A percentile compares a stretch with the other conserved stretches of the same genome.
These are phyloP conservation scores for Pyrenophora graminea DNA, from an alignment of 2,329 filamentous ascomycete genomes.

Conservation along the genomic window DNA sequence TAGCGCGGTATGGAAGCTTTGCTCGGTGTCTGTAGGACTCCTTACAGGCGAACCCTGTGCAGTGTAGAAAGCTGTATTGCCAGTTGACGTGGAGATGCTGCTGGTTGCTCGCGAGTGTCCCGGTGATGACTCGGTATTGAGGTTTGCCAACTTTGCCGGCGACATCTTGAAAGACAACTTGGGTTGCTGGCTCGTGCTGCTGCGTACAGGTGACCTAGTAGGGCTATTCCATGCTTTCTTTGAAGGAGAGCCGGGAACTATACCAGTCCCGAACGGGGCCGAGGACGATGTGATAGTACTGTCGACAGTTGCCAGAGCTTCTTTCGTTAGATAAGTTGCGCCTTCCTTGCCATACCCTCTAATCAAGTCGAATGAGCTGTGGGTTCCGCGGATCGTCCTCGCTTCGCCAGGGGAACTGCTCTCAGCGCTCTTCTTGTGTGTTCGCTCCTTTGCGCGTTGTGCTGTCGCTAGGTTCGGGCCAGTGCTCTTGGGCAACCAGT, in stretches of 20 bases:
- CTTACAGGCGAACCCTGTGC: slow-evolving; percentile 38
- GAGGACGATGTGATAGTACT: slow-evolving; percentile 20
- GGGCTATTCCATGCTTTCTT: slow-evolving; percentile 29
- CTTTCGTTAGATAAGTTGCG: slow-evolving; percentile 36
- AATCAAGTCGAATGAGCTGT: slow-evolving; percentile 22
- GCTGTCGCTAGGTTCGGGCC: slow-evolving; percentile 28
- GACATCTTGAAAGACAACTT: slow-evolving; percentile 23
- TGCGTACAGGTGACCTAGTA: slow-evolving; percentile 16
- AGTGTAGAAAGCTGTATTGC: slow-evolving; percentile 25
- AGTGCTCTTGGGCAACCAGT: slow-evolving; percentile 24
- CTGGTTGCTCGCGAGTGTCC: slow-evolving; percentile 19
- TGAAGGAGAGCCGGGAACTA: slow-evolving; percentile 16
- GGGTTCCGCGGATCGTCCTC: slow-evolving; percentile 22
- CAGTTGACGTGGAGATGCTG: slow-evolving; percentile 26
- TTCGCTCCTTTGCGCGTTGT: slow-evolving; percentile 29
- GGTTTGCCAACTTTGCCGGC: slow-evolving; percentile 16
- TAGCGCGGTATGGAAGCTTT: slow-evolving; percentile 25
- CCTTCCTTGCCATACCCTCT: slow-evolving; percentile 17
- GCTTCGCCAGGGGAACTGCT: slow-evolving; percentile 17
- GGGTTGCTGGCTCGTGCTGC: slow-evolving; percentile 14
- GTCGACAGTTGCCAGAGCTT: slow-evolving; percentile 29
- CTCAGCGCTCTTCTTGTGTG: slow-evolving; percentile 19
- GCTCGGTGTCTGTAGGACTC: slow-evolving; percentile 24
- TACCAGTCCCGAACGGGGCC: slow-evolving; percentile 15
- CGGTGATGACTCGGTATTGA: not conserved